Conservation (phyloP, 257 asterid species). For the Verbena officinalis region DNA sequence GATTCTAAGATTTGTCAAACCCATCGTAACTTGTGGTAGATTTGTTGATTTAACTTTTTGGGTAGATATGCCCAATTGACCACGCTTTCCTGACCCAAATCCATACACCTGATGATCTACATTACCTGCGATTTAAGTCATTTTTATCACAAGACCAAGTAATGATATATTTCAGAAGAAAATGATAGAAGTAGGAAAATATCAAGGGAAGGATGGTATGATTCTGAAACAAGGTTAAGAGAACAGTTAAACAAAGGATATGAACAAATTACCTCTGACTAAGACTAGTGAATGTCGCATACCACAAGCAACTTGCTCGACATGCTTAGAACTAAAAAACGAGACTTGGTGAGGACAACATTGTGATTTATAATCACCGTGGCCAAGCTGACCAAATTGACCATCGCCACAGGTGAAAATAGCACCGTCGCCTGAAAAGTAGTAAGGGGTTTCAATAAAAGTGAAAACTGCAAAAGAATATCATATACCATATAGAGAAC, state of each 20-base stretch:
- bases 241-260: background rate
- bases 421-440: conserved; percentile 57
- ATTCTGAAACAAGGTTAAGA: too few relatives aligned
- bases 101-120: conserved; percentile 58
- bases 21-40: conserved; percentile 65
- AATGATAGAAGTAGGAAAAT: background rate
- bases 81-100: conserved; percentile 91
- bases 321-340: conserved; percentile 49
- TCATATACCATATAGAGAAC: background rate
- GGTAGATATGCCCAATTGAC: conserved; percentile 77
- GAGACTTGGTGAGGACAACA: conserved; percentile 54
- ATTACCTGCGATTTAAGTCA: conserved; percentile 40
- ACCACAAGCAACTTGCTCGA: conserved; percentile 83
- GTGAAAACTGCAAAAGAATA: background rate
- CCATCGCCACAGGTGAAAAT: conserved; percentile 95
- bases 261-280: conserved; percentile 57
- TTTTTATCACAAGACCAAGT: background rate
- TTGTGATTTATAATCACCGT: conserved; percentile 58
- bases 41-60: conserved; percentile 55
- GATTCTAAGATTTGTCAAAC: conserved; percentile 49
- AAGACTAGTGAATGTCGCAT: conserved; percentile 88
- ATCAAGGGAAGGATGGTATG: background rate
- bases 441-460: conserved; percentile 15
- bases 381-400: conserved; percentile 90
- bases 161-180: background rate